Base-by-base conservation (phyloP, 495 filamentous ascomycete species). In the Penicillium paxilli region DNA sequence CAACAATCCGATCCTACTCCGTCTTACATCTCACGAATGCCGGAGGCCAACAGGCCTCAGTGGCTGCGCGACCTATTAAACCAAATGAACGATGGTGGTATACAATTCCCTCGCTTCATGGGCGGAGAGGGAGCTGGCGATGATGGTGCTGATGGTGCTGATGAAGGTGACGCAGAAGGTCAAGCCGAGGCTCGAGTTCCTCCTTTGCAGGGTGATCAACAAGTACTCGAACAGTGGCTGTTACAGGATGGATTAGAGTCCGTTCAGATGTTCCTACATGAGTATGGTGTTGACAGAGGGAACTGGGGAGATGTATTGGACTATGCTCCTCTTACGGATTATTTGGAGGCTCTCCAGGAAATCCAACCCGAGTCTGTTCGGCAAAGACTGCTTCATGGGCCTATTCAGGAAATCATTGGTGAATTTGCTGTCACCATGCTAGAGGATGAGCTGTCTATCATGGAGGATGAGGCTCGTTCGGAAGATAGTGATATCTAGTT, bases 251-350 rank as follows among this genome's bases (percentile, higher is more conserved):
- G 72, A 2, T 47, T 78, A 38, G 64, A 68, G 23, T 49, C 53
- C 3, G 55, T 76, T 17, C 69, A 71, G 21, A 64, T 57, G 16
- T 78, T 74, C 52, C 60, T 78, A 26, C 58, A 58, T 19, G 67
- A 78, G 51, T 62, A 75, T 47, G 75, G 75, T 3, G 67, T 78
- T 23, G 75, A 78, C 44, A 67, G 72, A 5, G 75, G 75, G 5
- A 78, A 78, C 44, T 78, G 75, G 75, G 66, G 66, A 14, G 68
- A 72, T 2, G 66, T 70, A 1, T 44, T 71, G 14, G 71, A 75
- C 40, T 69, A 67, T 44, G 62, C 63, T 21, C 69, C 72, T 1
- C 42, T 78, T 44, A 66, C 56, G 1, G 69, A 75, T 41, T 78
- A 75, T 49, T 55, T 74, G 17, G 71, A 74, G 51, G 68, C 66